A percentile compares a stretch with the other conserved stretches of the same genome.
Evolutionary conservation across 2,329 filamentous ascomycete genomes (phyloP).

Genomic region (Pestalotiopsis sp.): DNA sequence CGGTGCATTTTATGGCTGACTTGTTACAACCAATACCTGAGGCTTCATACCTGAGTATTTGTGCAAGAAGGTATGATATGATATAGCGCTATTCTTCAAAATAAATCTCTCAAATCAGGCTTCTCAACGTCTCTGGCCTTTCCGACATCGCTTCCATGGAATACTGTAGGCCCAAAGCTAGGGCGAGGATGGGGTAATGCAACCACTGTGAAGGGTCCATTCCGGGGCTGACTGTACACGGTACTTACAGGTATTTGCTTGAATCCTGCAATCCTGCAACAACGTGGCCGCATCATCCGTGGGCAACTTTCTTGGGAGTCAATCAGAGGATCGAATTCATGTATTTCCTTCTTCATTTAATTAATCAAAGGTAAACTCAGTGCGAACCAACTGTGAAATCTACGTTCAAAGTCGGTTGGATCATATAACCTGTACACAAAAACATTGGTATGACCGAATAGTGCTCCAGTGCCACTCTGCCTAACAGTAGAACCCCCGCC

Average conservation of each 20-base stretch:
- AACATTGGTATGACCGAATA: not conserved
- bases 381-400: not conserved
- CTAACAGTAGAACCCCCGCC: not conserved
- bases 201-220: not conserved
- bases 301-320: not conserved
- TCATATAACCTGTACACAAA: too few species aligned
- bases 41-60: too few species aligned
- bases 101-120: too few species aligned
- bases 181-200: not conserved
- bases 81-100: too few species aligned
- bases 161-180: not conserved
- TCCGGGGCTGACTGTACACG: not conserved
- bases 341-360: too few species aligned
- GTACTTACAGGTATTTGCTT: not conserved
- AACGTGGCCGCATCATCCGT: not conserved
- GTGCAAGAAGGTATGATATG: not conserved
- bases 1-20: too few species aligned
- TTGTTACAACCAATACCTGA: too few species aligned
- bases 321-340: not conserved
- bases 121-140: too few species aligned
- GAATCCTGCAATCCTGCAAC: not conserved
- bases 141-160: not conserved
- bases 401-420: not conserved
- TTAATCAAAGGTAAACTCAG: too few species aligned
- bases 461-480: not conserved